Conservation (phyloP, 352 stramenopile genomes). For the Globisporangium alternatum region DNA sequence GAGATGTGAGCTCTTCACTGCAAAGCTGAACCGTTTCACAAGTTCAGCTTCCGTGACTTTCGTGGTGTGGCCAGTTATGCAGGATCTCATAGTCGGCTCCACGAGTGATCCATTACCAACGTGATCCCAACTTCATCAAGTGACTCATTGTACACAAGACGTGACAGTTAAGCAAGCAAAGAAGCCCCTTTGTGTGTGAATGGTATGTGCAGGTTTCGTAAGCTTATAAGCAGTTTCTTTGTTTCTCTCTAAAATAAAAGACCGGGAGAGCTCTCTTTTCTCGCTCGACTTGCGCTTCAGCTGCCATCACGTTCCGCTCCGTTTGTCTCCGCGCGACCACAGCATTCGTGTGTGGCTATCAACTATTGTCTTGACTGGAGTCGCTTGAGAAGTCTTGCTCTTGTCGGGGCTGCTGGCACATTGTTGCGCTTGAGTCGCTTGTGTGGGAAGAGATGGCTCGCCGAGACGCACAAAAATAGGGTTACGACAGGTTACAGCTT, state of each 20-base stretch:
- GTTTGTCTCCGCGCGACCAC: neutral
- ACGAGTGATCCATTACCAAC: no score
- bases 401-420: no score
- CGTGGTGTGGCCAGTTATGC: no score
- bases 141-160: no score
- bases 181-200: neutral
- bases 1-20: no score
- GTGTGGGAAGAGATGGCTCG: neutral
- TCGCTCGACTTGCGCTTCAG: neutral
- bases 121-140: no score
- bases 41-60: no score
- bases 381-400: neutral
- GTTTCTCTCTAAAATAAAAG: slow-evolving; percentile 8
- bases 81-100: no score
- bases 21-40: no score
- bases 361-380: neutral
- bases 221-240: neutral
- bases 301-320: neutral
- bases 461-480: slow-evolving; percentile 9
- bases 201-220: neutral
- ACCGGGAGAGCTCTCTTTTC: neutral
- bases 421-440: no score
- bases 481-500: slow-evolving; percentile 44
- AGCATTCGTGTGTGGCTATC: neutral
- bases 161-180: no score